These are phyloP conservation scores for Blastobotrys terrestris DNA, from an alignment of 805 yeast species.

Conservation along the genomic window DNA sequence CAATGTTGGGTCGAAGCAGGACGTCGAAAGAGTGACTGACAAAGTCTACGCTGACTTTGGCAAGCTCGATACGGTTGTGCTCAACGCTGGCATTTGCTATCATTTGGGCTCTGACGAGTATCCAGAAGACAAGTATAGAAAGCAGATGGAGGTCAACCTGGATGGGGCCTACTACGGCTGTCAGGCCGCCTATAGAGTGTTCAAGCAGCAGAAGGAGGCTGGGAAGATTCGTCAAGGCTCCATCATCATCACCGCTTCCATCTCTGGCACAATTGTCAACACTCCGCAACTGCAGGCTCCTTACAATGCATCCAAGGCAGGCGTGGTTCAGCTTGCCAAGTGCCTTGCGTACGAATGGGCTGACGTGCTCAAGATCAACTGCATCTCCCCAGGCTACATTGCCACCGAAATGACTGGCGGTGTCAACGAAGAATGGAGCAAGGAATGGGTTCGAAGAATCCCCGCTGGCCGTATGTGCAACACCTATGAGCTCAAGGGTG, in stretches of 20 bases:
- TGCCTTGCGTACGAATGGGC: slow-evolving; percentile 70
- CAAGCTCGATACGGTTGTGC: slow-evolving; percentile 46
- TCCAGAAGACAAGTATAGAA: slow-evolving; percentile 52
- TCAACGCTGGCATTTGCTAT: slow-evolving; percentile 60
- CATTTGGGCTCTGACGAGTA: slow-evolving; percentile 57
- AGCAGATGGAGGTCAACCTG: slow-evolving; percentile 52
- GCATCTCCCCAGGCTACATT: slow-evolving; percentile 73
- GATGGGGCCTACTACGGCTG: slow-evolving; percentile 56
- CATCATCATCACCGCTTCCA: slow-evolving; percentile 54
- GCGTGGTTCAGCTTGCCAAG: slow-evolving; percentile 54
- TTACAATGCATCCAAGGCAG: slow-evolving; percentile 65
- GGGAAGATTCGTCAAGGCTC: slow-evolving; percentile 46
- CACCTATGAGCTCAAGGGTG: slow-evolving; percentile 73
- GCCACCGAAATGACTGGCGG: slow-evolving; percentile 57
- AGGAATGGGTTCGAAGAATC: slow-evolving; percentile 59
- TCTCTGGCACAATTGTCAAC: slow-evolving; percentile 59
- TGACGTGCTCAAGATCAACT: slow-evolving; percentile 55
- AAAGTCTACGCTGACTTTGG: slow-evolving; percentile 46
- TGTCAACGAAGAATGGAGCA: slow-evolving; percentile 19
- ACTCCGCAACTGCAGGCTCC: slow-evolving; percentile 61
- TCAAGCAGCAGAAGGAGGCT: slow-evolving; percentile 40
- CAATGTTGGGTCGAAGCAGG: slow-evolving; percentile 44
- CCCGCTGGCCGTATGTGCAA: slow-evolving; percentile 80
- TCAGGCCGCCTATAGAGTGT: slow-evolving; percentile 55
- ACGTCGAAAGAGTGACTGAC: slow-evolving; percentile 42